Evolutionary conservation across 768 basidiomycete genomes (phyloP).

Genomic region (Pholiota molesta): DNA sequence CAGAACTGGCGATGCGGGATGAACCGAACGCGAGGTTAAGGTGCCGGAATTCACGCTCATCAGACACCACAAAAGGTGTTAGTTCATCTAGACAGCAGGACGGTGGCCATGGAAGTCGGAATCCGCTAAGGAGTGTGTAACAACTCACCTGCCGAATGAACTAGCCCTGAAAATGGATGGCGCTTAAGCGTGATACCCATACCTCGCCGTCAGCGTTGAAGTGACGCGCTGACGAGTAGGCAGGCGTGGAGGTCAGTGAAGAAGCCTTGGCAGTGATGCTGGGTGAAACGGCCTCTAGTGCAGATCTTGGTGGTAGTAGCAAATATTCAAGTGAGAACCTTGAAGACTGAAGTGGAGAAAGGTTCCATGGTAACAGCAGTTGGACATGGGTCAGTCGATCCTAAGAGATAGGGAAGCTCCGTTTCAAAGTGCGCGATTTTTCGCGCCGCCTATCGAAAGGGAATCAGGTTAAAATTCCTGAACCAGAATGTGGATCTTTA

Average conservation of each 20-base stretch:
- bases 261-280: slow-evolving; percentile 75
- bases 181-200: slow-evolving; percentile 86
- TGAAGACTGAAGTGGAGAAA: slow-evolving; percentile 89
- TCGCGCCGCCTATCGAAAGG: slow-evolving; percentile 73
- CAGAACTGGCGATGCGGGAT: slow-evolving; percentile 72
- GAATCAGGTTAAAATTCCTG: slow-evolving; percentile 80
- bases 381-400: slow-evolving; percentile 83
- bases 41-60: slow-evolving; percentile 83
- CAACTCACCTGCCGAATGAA: slow-evolving; percentile 91
- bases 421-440: slow-evolving; percentile 69
- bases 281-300: slow-evolving; percentile 71
- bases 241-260: slow-evolving; percentile 78
- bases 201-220: slow-evolving; percentile 77
- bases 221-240: slow-evolving; percentile 76
- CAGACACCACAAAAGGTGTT: slow-evolving; percentile 86
- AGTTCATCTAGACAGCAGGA: slow-evolving; percentile 64
- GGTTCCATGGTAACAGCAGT: slow-evolving; percentile 87
- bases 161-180: slow-evolving; percentile 92
- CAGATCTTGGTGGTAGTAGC: slow-evolving; percentile 91
- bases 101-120: slow-evolving; percentile 20
- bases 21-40: slow-evolving; percentile 74
- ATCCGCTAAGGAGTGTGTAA: slow-evolving; percentile 33
- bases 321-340: slow-evolving; percentile 88
- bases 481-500: slow-evolving; percentile 73
- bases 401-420: slow-evolving; percentile 65